phyloP scores from a whole-genome alignment of 208 protist species.

The Trypanosoma rangeli region DNA sequence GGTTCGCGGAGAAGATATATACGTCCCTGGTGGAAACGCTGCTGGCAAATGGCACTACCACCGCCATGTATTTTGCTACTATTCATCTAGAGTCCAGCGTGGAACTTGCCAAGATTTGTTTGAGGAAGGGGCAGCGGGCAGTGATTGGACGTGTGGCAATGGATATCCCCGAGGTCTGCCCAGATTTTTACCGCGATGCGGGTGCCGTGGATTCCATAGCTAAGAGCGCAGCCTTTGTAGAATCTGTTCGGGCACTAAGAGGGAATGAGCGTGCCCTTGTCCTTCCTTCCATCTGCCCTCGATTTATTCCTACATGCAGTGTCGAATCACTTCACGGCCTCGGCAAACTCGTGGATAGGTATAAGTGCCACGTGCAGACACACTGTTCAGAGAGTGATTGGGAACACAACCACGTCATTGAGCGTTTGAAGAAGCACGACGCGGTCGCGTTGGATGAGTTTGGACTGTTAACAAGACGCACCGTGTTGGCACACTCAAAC shows the following conservation, averaged over 20 bases:
- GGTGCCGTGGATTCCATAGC: conserved; percentile 59
- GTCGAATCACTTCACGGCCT: conserved; percentile 79
- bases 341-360: conserved; percentile 62
- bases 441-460: conserved; percentile 78
- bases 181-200: conserved; percentile 88
- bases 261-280: conserved; percentile 59
- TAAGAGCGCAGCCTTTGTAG: conserved; percentile 68
- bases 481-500: conserved; percentile 90
- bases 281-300: conserved; percentile 88
- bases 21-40: conserved; percentile 62
- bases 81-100: conserved; percentile 83
- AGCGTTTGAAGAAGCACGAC: conserved; percentile 86
- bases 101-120: conserved; percentile 72
- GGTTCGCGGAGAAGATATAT: conserved; percentile 76
- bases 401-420: conserved; percentile 91
- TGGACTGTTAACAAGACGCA: conserved; percentile 78
- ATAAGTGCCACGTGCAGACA: conserved; percentile 75
- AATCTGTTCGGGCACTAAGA: conserved; percentile 42
- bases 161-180: conserved; percentile 84
- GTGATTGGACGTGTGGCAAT: conserved; percentile 92
- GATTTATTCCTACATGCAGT: conserved; percentile 94
- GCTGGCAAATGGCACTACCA: conserved; percentile 91
- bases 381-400: conserved; percentile 82
- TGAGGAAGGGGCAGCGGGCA: conserved; percentile 84
- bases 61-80: conserved; percentile 89